Percentiles rank a stretch among this genome's conserved stretches.
phyloP scores from a whole-genome alignment of 768 basidiomycete genomes.

The Suillus fuscotomentosus region DNA sequence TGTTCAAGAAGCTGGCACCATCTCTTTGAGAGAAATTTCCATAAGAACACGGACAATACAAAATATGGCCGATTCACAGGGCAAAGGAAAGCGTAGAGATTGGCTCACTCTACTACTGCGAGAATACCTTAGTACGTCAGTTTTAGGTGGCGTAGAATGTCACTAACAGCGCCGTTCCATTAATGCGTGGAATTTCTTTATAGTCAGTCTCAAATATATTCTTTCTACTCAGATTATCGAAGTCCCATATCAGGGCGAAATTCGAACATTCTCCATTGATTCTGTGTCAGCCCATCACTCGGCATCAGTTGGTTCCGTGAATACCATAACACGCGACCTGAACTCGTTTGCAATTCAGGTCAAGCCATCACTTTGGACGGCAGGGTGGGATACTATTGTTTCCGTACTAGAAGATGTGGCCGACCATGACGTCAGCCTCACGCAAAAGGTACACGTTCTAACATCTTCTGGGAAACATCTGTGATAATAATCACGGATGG shows the following conservation, averaged over 20 bases:
- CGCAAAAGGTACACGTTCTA: slow-evolving; percentile 32
- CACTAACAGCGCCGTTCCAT: slow-evolving; percentile 4
- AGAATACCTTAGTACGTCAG: slow-evolving; percentile 61
- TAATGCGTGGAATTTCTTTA: slow-evolving; percentile 9
- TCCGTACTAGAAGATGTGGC: slow-evolving; percentile 34
- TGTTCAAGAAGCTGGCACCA: slow-evolving; percentile 47
- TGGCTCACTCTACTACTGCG: slow-evolving; percentile 69
- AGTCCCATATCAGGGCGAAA: slow-evolving; percentile 59
- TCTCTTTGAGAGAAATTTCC: slow-evolving; percentile 52
- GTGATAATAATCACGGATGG: slow-evolving; percentile 16
- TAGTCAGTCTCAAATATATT: slow-evolving; percentile 75
- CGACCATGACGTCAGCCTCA: slow-evolving; percentile 23
- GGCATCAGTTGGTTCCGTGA: slow-evolving; percentile 17
- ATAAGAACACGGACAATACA: slow-evolving; percentile 16
- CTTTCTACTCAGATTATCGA: slow-evolving; percentile 59
- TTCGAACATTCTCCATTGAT: slow-evolving; percentile 55
- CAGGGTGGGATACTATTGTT: slow-evolving; percentile 68
- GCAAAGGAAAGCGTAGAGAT: slow-evolving; percentile 44
- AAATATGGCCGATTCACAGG: slow-evolving; percentile 16
- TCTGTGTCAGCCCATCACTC: slow-evolving; percentile 37
- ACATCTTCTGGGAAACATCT: slow-evolving; percentile 9
- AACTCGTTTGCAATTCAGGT: slow-evolving; percentile 43
- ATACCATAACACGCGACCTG: slow-evolving; percentile 41
- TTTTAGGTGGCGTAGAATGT: not conserved
- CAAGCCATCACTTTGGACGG: slow-evolving; percentile 50